Evolutionary conservation across 2,329 filamentous ascomycete genomes (phyloP).

Genomic region (Talaromyces funiculosus): DNA sequence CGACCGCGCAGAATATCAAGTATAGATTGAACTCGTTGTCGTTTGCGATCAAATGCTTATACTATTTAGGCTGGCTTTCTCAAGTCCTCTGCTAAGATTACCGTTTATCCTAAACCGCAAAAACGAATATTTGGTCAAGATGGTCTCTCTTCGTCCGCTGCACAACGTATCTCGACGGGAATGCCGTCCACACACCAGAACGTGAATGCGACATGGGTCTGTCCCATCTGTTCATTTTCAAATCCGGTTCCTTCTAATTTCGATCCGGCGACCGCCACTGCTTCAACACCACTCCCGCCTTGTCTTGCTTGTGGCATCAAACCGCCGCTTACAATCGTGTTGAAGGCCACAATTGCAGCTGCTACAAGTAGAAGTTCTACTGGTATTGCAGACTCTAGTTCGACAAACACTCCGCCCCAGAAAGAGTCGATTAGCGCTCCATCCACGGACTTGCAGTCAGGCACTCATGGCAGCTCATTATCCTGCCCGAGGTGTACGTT

Average conservation of each 20-base stretch:
- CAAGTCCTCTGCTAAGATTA: constrained; percentile 92
- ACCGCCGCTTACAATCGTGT: constrained; percentile 70
- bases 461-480: constrained; percentile 20
- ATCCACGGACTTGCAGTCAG: neutral
- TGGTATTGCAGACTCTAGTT: neutral
- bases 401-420: constrained; percentile 17
- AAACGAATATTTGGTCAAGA: constrained; percentile 58
- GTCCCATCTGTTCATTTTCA: constrained; percentile 90
- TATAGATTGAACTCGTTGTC: constrained; percentile 41
- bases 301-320: constrained; percentile 94
- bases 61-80: constrained; percentile 62
- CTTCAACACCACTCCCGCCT: constrained; percentile 73
- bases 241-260: constrained; percentile 93
- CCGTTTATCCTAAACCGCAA: constrained; percentile 71
- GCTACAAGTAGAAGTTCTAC: constrained; percentile 46
- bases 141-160: constrained; percentile 43
- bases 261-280: constrained; percentile 73
- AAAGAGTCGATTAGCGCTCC: neutral
- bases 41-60: constrained; percentile 17
- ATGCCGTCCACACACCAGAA: constrained; percentile 32
- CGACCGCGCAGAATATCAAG: constrained; percentile 85
- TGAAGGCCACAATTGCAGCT: constrained; percentile 80
- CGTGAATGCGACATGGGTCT: constrained; percentile 77
- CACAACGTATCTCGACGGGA: constrained; percentile 23
- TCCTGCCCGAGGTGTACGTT: constrained; percentile 87